These are phyloP conservation scores for Paraglomus brasilianum DNA, from an alignment of 192 early-diverging fungal species.

Conservation along the genomic window DNA sequence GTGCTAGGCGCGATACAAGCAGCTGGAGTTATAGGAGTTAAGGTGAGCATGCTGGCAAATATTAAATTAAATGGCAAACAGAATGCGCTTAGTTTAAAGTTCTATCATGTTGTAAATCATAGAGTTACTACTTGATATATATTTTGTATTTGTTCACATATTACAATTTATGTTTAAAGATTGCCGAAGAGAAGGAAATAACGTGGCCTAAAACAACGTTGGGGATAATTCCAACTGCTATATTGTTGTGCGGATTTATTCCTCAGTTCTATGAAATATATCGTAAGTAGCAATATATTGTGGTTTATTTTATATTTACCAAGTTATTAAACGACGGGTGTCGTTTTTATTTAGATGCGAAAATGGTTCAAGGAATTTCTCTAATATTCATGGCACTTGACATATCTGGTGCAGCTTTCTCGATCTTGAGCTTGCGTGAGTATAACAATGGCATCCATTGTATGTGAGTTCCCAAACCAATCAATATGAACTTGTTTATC, in stretches of 20 bases:
- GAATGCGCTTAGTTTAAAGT: too few relatives aligned
- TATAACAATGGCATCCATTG: background rate
- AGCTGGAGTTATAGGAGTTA: background rate
- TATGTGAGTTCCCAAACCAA: too few relatives aligned
- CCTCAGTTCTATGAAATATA: constrained; percentile 44
- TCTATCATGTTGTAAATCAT: too few relatives aligned
- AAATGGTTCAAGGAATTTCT: constrained; percentile 37
- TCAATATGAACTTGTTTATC: too few relatives aligned
- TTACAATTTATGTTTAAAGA: constrained; percentile 19
- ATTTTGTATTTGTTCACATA: too few relatives aligned
- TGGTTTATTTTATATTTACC: background rate
- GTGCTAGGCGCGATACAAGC: background rate
- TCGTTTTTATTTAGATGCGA: constrained; percentile 8
- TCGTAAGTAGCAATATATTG: constrained; percentile 14
- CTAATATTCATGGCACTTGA: constrained; percentile 40
- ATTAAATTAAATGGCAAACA: too few relatives aligned
- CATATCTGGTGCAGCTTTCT: constrained; percentile 38
- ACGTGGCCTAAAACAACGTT: constrained; percentile 28
- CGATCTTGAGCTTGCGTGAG: constrained; percentile 37
- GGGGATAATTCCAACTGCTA: constrained; percentile 35
- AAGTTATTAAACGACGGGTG: background rate
- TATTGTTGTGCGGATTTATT: constrained; percentile 36
- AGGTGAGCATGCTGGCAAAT: background rate
- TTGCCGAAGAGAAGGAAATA: constrained; percentile 16
- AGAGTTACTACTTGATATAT: too few relatives aligned